Conservation (phyloP, 2,329 filamentous ascomycete species). For the Teratosphaeria pseudoeucalypti region DNA sequence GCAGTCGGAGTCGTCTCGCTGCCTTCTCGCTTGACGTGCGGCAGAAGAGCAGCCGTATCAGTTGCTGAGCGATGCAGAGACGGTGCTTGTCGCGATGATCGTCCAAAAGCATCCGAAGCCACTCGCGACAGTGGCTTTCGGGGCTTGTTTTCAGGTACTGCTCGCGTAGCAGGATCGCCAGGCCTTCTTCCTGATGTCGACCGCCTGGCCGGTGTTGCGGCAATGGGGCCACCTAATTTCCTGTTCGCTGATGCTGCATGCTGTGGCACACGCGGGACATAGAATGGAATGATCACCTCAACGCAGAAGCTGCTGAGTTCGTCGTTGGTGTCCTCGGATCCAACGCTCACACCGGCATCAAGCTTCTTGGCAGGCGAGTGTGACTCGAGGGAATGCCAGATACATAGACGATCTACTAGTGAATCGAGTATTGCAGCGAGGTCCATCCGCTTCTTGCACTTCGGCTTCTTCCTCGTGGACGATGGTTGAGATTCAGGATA, state of each 20-base stretch:
- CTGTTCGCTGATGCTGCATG: slow-evolving; percentile 60
- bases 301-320: slow-evolving; percentile 66
- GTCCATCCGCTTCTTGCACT: slow-evolving; percentile 47
- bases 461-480: slow-evolving; percentile 27
- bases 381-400: slow-evolving; percentile 68
- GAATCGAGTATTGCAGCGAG: slow-evolving; percentile 58
- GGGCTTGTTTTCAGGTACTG: slow-evolving; percentile 30
- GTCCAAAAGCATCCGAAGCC: slow-evolving; percentile 45
- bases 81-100: slow-evolving; percentile 46
- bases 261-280: slow-evolving; percentile 63
- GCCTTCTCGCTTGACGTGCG: slow-evolving; percentile 56
- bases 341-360: slow-evolving; percentile 9
- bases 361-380: slow-evolving; percentile 41
- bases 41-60: slow-evolving; percentile 42
- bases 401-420: slow-evolving; percentile 66
- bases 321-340: slow-evolving; percentile 37
- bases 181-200: slow-evolving; percentile 32
- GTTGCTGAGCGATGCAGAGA: slow-evolving; percentile 60
- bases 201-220: slow-evolving; percentile 47
- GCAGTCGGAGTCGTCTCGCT: slow-evolving; percentile 48
- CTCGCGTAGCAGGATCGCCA: slow-evolving; percentile 26
- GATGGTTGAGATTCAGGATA: not conserved
- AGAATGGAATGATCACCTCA: slow-evolving; percentile 73
- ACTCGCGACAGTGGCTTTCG: slow-evolving; percentile 51
- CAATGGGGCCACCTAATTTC: slow-evolving; percentile 63